Evolutionary conservation across 192 early-diverging fungal genomes (phyloP), one percentile per base, ranked within the genome.

Genomic region (Funneliformis geosporum): DNA sequence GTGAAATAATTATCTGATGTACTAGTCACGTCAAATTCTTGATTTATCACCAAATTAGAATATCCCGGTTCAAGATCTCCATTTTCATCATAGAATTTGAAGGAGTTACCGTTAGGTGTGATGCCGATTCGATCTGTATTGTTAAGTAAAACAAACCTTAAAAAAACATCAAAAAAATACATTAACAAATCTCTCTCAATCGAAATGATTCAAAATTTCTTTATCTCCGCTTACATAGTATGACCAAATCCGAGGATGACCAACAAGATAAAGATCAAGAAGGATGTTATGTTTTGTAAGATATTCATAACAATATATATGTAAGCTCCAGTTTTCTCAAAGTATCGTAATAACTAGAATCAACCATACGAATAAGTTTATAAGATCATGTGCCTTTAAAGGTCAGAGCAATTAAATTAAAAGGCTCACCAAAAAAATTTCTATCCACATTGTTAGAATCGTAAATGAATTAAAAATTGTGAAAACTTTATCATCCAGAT

Each of bases 221-320:
- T 65, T 2, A 65, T 9, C 40, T 25, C 8, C 11, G 27, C n/a
- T 72, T 25, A 72, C 70, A 72, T 72, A 28, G 70, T 23, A 47
- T 72, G 70, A 33, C 44, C 70, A 72, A 72, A 72, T 72, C 43
- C 70, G 10, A 72, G 12, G 8, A 72, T 9, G 23, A 47, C 70
- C 9, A 72, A 18, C 27, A 72, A 43, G 10, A 72, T 72, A n/a
- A 72, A 72, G 0, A 44, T 23, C 27, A 72, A 47, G 23, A 72
- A 72, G 27, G 70, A 44, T 25, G 23, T 47, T 11, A 72, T 50
- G 16, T 47, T 23, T 21, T 72, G 50, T 4, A 72, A 14, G 14
- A 72, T 72, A 50, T 47, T 72, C 4, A 39, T 28, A 1, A 72
- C 18, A 5, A 72, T 72, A 50, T 72, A 72, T 28, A 72, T 72